These are phyloP conservation scores for Trichosporon faecale DNA, from an alignment of 1,284 basidiomycete genomes.

Conservation along the genomic window DNA sequence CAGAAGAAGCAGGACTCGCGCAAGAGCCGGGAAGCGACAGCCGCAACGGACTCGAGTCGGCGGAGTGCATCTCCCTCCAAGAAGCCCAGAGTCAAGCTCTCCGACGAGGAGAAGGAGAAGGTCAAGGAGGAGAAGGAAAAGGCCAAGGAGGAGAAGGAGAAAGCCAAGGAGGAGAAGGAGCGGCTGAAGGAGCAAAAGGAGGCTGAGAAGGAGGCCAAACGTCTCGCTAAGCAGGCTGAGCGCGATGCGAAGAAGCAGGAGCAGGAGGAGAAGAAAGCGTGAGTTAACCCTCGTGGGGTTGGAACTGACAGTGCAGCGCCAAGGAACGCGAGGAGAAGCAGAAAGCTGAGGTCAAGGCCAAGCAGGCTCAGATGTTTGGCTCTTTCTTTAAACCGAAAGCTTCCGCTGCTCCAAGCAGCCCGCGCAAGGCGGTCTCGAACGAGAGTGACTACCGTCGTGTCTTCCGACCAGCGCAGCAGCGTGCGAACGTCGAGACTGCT, in stretches of 20 bases:
- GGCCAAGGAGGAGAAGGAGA: conserved; percentile 14
- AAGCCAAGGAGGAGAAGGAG: conserved; percentile 17
- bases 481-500: conserved; percentile 37
- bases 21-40: conserved; percentile 33
- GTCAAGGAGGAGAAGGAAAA: conserved; percentile 11
- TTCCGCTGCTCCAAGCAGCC: conserved; percentile 6
- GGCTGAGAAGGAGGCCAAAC: conserved; percentile 14
- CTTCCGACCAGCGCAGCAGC: conserved; percentile 33
- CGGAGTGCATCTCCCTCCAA: conserved; percentile 38
- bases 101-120: conserved; percentile 31
- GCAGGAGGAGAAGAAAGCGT: conserved; percentile 27
- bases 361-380: conserved; percentile 36
- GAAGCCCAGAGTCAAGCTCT: conserved; percentile 28
- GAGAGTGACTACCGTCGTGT: conserved; percentile 32
- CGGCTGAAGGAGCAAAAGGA: conserved; percentile 20
- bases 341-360: conserved; percentile 33
- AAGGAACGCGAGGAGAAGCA: conserved; percentile 40
- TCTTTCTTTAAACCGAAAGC: conserved; percentile 38
- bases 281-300: background rate
- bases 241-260: conserved; percentile 16
- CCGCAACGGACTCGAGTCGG: conserved; percentile 29
- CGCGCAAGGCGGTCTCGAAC: background rate
- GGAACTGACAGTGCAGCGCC: conserved; percentile 26
- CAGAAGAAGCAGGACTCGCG: conserved; percentile 22
- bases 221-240: conserved; percentile 14